Base-by-base conservation (phyloP, 805 yeast genomes). In the Isabelozyma gotoi region DNA sequence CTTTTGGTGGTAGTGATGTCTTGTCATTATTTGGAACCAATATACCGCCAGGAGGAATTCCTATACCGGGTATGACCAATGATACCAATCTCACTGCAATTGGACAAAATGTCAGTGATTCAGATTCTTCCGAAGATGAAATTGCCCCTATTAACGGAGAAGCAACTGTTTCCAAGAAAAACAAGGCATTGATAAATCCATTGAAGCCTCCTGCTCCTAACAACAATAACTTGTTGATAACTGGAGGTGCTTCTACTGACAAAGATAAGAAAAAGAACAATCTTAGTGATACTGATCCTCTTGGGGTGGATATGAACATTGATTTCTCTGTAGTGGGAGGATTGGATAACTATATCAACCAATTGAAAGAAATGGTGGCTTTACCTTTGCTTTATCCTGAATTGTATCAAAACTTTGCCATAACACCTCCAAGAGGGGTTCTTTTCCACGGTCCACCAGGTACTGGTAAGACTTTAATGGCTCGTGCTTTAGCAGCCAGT, bases 391-490 rank as follows among this genome's bases (percentile, higher is more conserved):
- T 91, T 42, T 94, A 94, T 54, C 99, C 99, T 1, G 99, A 94
- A 60, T 77, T 94, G 7, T 94, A 92, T 59, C 86, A 89, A 51
- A 82, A 83, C 60, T 94, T 94, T 57, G 84, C 82, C 44, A 89
- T 92, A 29, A 88, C 97, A 0, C 98, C 99, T 1, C 99, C 99
- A 15, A 74, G 99, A 51, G 99, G 99, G 48, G 99, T 94, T 1
- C 66, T 94, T 43, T 94, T 94, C 67, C 99, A 94, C 65, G 99
- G 99, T 38, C 99, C 99, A 4, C 99, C 99, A 2, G 99, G 99
- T 50, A 94, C 99, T 0, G 99, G 99, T 76, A 94, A 94, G 62
- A 94, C 99, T 0, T 76, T 94, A 41, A 89, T 94, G 96, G 99
- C 99, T 0, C 72, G 99, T 46, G 99, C 99, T 0, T 71, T 94